Base-by-base conservation (phyloP, 1,284 basidiomycete genomes). In the Ustilago cynodontis region DNA sequence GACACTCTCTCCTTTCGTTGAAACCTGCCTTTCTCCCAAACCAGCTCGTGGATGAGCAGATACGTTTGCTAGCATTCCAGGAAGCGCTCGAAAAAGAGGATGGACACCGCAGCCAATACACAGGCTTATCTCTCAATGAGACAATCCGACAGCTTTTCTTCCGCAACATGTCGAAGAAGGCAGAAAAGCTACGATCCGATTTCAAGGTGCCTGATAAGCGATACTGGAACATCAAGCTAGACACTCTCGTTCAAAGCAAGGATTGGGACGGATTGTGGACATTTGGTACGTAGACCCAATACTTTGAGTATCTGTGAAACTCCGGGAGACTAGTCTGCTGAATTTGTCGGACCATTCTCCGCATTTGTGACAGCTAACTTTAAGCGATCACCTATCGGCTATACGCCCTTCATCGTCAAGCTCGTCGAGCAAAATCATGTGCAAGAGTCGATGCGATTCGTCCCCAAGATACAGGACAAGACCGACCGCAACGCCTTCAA, bases 371-470 rank as follows among this genome's bases (percentile, higher is more conserved):
- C 59, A 61, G 59, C 66, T 49, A 73, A 74, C 33, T 65, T 68
- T 16, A 78, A 91, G 86, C 91, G 93, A 78, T 94, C 93, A 85
- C 95, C 97, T 1, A 97, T 98, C 71, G 96, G 97, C 3, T 98
- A 95, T 43, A 78, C 73, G 59, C 80, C 82, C 0, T 74, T 84
- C 53, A 59, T 85, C 14, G 56, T 64, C 33, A 67, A 65, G 45
- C 77, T 85, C 13, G 64, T 85, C 14, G 70, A 77, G n/a, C 75
- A 73, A 20, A 80, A 76, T 28, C 65, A 79, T 28, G 63, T 78
- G 39, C 71, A 80, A 31, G 82, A 81, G 43, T 77, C 82, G 14
- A 53, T 78, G 67, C 60, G 74, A 4, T 83, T 81, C 55, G 76
- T 80, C 10, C 61, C 66, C 29, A 77, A 78, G 59, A 65, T 71